phyloP scores from a whole-genome alignment of 495 filamentous ascomycete species.

The Penicillium riverlandense region DNA sequence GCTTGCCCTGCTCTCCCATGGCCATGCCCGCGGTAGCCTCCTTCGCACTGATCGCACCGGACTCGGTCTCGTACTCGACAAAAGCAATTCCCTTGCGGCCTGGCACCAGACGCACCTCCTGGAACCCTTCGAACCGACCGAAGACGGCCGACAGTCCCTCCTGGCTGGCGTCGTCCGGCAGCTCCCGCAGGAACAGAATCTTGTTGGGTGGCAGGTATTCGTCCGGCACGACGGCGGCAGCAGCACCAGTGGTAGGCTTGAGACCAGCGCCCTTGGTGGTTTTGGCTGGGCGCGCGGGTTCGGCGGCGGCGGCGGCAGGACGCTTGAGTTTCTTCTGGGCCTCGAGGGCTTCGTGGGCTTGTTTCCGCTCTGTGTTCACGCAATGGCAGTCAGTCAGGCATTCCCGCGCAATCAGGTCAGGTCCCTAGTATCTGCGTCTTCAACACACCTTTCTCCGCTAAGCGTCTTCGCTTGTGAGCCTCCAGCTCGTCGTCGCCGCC shows the following conservation, averaged over 20 bases:
- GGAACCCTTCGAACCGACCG: constrained; percentile 86
- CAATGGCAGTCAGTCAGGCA: too few species aligned
- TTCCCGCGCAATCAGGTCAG: too few species aligned
- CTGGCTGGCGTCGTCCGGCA: constrained; percentile 80
- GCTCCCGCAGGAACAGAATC: constrained; percentile 89
- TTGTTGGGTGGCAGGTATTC: constrained; percentile 98
- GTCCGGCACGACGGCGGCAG: constrained; percentile 77
- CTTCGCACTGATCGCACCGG: constrained; percentile 88
- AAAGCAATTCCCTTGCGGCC: constrained; percentile 87
- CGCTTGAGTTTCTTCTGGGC: constrained; percentile 78
- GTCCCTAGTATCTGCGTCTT: too few species aligned
- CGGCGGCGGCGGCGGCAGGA: constrained; percentile 45
- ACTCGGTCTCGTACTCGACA: constrained; percentile 89
- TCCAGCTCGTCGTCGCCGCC: constrained; percentile 80
- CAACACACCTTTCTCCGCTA: constrained; percentile 82
- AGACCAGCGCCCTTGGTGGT: constrained; percentile 69
- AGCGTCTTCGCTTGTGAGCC: constrained; percentile 71
- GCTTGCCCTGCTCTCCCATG: constrained; percentile 61
- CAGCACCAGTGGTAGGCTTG: constrained; percentile 66
- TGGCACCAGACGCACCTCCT: constrained; percentile 83
- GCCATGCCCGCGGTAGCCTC: constrained; percentile 89
- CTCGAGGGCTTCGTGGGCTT: constrained; percentile 77
- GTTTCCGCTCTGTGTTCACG: constrained; percentile 66
- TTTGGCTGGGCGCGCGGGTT: constrained; percentile 59
- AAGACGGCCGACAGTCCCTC: constrained; percentile 77